Evolutionary conservation across 1,284 basidiomycete genomes (phyloP), one percentile per base, ranked within the genome.

Genomic region (Sanghuangporus baumii): DNA sequence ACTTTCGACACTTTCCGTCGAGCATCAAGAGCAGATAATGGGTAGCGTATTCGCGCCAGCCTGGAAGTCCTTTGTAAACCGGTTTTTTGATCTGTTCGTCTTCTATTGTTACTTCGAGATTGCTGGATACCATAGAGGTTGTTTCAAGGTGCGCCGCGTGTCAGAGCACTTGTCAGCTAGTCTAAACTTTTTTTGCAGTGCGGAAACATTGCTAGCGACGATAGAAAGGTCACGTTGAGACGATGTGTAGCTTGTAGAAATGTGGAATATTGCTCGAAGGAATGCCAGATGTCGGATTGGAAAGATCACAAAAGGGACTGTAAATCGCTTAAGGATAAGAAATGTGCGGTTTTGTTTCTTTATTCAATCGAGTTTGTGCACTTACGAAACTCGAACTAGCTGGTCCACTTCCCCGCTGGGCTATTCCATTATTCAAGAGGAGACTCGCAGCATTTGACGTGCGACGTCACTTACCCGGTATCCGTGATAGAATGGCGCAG

Each of bases 241-340:
- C 23, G 23, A 31, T 54, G 51, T 26, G 26, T 11, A 12, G 23
- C 18, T 31, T 54, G 51, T 26, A 54, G 26, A 37, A 37, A 37
- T 31, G 51, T 36, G n/a, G 26, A 34, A 16, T 54, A 54, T n/a
- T 54, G 51, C 31, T 54, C 51, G 26, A 34, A 16, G 6, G 34
- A 23, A 12, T 54, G 51, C 18, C 51, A 54, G 11, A 54, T 26
- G 18, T 16, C 51, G 26, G 23, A 54, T 54, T 54, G 51, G 51
- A 54, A 54, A 26, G 51, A 54, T 12, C 51, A 54, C 51, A 54
- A 54, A 26, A 54, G 31, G 31, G 51, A 54, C n/a, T 54, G 51
- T 18, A 54, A 54, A n/a, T 14, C 14, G 34, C 14, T 54, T 8
- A n/a, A 31, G 31, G 31, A 54, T 14, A 54, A 9, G 31, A 54